Base-by-base conservation (phyloP, 257 asterid genomes). In the Capsicum rhomboideum region DNA sequence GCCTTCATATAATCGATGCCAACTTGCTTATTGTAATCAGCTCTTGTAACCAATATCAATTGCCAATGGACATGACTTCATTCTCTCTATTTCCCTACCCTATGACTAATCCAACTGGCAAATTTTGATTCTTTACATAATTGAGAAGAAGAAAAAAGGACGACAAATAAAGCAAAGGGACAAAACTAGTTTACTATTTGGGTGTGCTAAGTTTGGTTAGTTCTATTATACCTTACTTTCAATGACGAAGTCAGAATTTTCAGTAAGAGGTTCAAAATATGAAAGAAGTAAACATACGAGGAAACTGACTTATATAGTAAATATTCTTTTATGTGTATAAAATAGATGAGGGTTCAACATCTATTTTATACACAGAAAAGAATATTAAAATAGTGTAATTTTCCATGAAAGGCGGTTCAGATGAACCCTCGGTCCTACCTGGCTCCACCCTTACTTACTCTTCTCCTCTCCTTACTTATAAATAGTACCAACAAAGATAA, bases 81-180 rank as follows among this genome's bases (percentile, higher is more conserved):
- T 50, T 75, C 20, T 50, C 81, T 75, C 42, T 75, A 75, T 75
- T 26, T 75, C 26, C 63, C 82, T 16, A 77, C 82, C 46, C 63
- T 46, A 77, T 26, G 42, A 8, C 46, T 50, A 85, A 85, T 87
- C 90, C 97, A 92, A 93, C 98, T 94, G 97, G 97, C 95, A 91
- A 77, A 85, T 84, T 89, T 78, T 93, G 90, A 89, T 93, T 93
- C 92, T 90, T 91, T 90, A 87, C 68, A 90, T 87, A 50, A 86
- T 80, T 50, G 61, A 77, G 42, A 17, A 50, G 20, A 84, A 87
- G 78, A 63, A 71, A 72, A 89, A 86, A 3, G 44, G 44, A 6
- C 64, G 85, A 89, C 85, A 83, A 88, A 90, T 85, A 88, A 86
- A 50, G 86, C 87, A 78, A 90, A 88, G 83, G 84, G 94, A 89